Percentiles rank a stretch among this genome's conserved stretches.
Conservation (phyloP, 495 filamentous ascomycete genomes). For the Aspergillus coremiiformis region DNA sequence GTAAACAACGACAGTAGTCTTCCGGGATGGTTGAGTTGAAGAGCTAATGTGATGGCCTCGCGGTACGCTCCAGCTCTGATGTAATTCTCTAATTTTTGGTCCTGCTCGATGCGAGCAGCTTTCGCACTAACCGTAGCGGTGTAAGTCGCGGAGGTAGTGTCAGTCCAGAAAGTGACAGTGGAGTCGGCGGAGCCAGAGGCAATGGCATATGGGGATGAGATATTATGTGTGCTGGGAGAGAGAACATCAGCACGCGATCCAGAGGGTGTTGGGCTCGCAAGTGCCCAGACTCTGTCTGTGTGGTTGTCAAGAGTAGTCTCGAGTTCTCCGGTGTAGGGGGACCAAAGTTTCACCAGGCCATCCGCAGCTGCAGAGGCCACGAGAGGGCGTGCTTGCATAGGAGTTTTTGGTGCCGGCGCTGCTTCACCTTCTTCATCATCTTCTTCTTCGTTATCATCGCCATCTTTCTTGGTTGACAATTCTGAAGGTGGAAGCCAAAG, state of each 20-base stretch:
- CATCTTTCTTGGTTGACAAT: conserved; percentile 23
- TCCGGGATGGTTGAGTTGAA: conserved; percentile 87
- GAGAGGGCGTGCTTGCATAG: conserved; percentile 41
- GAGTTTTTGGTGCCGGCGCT: conserved; percentile 16
- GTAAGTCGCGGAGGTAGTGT: conserved; percentile 78
- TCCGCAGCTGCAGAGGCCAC: conserved; percentile 88
- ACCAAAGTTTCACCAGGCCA: conserved; percentile 96
- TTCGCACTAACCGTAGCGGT: conserved; percentile 60
- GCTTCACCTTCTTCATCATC: conserved; percentile 23
- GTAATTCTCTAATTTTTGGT: conserved; percentile 87
- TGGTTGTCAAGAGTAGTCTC: conserved; percentile 92
- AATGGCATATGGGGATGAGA: conserved; percentile 50
- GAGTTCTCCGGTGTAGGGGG: conserved; percentile 68
- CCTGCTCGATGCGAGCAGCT: conserved; percentile 77
- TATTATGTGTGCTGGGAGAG: conserved; percentile 25
- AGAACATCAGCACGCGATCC: conserved; percentile 33
- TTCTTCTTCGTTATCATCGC: conserved; percentile 33
- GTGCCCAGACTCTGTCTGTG: conserved; percentile 84
- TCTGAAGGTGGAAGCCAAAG: conserved; percentile 71
- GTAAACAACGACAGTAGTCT: conserved; percentile 78
- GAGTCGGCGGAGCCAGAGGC: conserved; percentile 87
- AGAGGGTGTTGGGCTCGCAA: conserved; percentile 59
- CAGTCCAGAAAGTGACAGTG: conserved; percentile 88
- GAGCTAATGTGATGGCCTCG: conserved; percentile 82
- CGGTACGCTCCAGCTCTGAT: conserved; percentile 79